Percentiles rank a stretch among this genome's conserved stretches.
These are phyloP conservation scores for Hypoxylon sp. DNA, from an alignment of 2,329 filamentous ascomycete species.

Conservation along the genomic window DNA sequence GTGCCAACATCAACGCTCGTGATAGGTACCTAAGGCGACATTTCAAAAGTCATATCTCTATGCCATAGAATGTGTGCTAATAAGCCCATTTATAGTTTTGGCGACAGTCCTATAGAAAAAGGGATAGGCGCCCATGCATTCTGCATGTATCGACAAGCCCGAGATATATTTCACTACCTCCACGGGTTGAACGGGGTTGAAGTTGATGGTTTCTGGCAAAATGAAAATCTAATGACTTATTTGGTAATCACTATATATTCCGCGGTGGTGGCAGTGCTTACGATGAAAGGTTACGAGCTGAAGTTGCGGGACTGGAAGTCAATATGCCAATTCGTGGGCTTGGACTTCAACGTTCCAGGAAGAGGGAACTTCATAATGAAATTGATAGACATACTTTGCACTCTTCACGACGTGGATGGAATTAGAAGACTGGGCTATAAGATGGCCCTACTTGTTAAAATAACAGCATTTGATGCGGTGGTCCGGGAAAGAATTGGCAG, in stretches of 20 bases:
- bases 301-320: conserved; percentile 13
- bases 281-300: background rate
- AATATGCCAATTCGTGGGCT: conserved; percentile 10
- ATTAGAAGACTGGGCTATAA: no score
- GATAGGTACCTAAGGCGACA: conserved; percentile 15
- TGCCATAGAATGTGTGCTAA: conserved; percentile 1
- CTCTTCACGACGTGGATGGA: no score
- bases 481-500: conserved; percentile 5
- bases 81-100: background rate
- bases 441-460: background rate
- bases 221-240: background rate
- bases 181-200: conserved; percentile 6
- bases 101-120: background rate
- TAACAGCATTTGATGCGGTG: conserved; percentile 5
- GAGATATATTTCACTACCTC: conserved; percentile 27
- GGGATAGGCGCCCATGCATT: background rate
- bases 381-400: background rate
- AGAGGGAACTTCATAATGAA: background rate
- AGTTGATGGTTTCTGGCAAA: conserved; percentile 14
- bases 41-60: background rate
- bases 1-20: conserved; percentile 36
- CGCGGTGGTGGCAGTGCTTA: background rate
- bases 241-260: no score
- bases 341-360: conserved; percentile 17
- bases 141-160: background rate